Base-by-base conservation (phyloP, 192 early-diverging fungal species). In the Mortierella antarctica region DNA sequence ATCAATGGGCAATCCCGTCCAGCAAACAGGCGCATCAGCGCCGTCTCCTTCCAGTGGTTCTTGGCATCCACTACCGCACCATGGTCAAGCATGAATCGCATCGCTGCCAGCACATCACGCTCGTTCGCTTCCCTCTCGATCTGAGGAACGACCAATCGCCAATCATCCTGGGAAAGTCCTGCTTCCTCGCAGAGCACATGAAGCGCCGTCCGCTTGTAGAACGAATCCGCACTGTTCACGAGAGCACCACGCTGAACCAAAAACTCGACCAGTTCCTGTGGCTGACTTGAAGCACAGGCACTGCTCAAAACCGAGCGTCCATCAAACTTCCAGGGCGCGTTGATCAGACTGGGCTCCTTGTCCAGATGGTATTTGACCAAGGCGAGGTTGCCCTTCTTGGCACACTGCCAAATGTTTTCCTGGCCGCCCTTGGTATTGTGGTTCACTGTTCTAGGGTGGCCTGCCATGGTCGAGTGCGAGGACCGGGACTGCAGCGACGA, bases 31-130 rank as follows among this genome's bases (percentile, higher is more conserved):
- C 65, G 64, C 77, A 80, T 80, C 64, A 80, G 52, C 42, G 65
- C 59, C 1, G 77, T 80, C 54, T 80, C 77, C 70, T 80, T 80
- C 77, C 77, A 80, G 50, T 72, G 55, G 54, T 80, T 80, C 77
- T 72, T 80, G 77, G 77, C 77, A 54, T 80, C 77, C 0, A 80
- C 77, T 2, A 40, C 41, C 6, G 77, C 70, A 14, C 77, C 77
- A 9, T 52, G 18, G 49, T 80, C 77, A 23, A 80, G 23, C 1
- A 80, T 47, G 77, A 72, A 80, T 11, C 77, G 77, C 77, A 80
- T 80, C 48, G 77, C 70, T 1, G 63, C 70, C 39, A 80, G 54
- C 10, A 80, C 77, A 68, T 80, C 77, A 5, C 46, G 69, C 15
- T 80, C 77, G 46, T 80, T 80, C 1, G 70, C 70, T 41, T 80